Evolutionary conservation across 495 filamentous ascomycete genomes (phyloP).

Genomic region (Aspergillus egyptiacus): DNA sequence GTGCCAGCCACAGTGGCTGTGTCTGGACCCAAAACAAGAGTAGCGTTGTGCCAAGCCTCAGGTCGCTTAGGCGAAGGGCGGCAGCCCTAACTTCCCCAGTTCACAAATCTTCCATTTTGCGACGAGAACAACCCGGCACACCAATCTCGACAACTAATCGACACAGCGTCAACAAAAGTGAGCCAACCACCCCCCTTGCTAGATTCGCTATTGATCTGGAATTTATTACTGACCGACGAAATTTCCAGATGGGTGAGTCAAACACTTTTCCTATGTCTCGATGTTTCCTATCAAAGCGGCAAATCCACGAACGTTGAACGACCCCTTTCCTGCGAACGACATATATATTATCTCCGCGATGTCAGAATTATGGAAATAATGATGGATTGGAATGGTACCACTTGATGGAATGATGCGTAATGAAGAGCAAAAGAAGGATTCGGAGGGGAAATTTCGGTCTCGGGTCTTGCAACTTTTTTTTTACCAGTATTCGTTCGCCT

Average conservation of each 20-base stretch:
- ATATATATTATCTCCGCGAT: neutral
- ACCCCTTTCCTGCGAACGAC: conserved; percentile 8
- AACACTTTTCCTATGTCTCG: conserved; percentile 19
- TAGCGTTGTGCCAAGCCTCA: conserved; percentile 26
- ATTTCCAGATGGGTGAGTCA: conserved; percentile 52
- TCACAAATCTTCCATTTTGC: conserved; percentile 45
- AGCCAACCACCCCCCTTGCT: conserved; percentile 21
- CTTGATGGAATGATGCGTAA: neutral
- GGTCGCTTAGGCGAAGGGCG: conserved; percentile 46
- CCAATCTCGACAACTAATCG: conserved; percentile 44
- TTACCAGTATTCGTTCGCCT: neutral
- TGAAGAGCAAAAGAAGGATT: neutral
- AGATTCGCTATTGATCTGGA: conserved; percentile 5
- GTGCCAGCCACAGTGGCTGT: conserved; percentile 18
- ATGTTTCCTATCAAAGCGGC: conserved; percentile 28
- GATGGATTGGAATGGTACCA: neutral
- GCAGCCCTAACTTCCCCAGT: conserved; percentile 44
- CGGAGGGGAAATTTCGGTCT: conserved; percentile 2
- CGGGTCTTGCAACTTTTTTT: neutral
- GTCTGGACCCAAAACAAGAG: conserved; percentile 14
- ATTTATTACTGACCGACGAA: conserved; percentile 29
- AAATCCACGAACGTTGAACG: conserved; percentile 21
- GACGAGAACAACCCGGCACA: conserved; percentile 35
- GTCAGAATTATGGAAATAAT: neutral
- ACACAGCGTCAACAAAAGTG: conserved; percentile 53